phyloP scores from a whole-genome alignment of 768 basidiomycete genomes.

The Coprinopsis strossmayeri region DNA sequence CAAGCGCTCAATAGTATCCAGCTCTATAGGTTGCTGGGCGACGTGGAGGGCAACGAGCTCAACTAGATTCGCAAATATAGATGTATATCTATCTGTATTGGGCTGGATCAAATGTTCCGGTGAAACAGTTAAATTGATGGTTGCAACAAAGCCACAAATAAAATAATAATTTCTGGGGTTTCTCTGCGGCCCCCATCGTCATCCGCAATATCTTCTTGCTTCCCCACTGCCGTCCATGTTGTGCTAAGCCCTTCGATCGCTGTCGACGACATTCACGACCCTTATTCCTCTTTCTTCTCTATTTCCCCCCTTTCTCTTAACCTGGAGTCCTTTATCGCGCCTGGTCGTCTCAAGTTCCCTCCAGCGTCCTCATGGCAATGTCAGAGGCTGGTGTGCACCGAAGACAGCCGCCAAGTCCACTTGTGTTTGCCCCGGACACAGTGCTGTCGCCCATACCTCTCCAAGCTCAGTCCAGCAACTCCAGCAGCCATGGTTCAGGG shows the following conservation, averaged over 20 bases:
- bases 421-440: constrained; percentile 68
- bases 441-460: constrained; percentile 48
- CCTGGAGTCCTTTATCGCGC: constrained; percentile 6
- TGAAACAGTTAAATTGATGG: constrained; percentile 2
- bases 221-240: constrained; percentile 24
- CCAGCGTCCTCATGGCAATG: constrained; percentile 28
- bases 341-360: background rate
- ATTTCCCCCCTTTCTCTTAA: constrained; percentile 8
- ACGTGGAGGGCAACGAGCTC: too few species aligned
- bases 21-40: too few species aligned
- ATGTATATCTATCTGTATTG: too few species aligned
- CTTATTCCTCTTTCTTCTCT: constrained; percentile 13
- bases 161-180: constrained; percentile 1
- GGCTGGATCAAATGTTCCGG: background rate
- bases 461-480: constrained; percentile 32
- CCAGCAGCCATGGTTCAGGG: constrained; percentile 38
- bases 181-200: background rate
- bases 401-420: constrained; percentile 70
- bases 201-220: constrained; percentile 14
- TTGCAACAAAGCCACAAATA: constrained; percentile 7
- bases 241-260: constrained; percentile 20
- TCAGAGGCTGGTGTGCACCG: constrained; percentile 44
- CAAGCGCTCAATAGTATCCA: too few species aligned
- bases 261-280: constrained; percentile 18
- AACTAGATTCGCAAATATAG: too few species aligned